Conservation (phyloP, 352 stramenopile genomes). For the Phytophthora pistaciae region DNA sequence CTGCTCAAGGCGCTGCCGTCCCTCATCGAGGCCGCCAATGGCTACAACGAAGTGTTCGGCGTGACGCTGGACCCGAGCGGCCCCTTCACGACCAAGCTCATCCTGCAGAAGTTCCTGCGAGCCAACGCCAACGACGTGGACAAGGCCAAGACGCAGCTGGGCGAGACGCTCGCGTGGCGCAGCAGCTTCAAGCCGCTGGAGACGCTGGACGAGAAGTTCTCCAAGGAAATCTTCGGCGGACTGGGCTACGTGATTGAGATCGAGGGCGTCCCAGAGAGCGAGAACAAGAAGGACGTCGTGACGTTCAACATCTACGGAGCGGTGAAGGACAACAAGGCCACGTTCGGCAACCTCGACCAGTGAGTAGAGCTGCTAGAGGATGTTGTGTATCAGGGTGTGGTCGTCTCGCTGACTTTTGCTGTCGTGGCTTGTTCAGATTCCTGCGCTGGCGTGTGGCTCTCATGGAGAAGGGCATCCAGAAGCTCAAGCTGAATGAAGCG, state of each 20-base stretch:
- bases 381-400: neutral
- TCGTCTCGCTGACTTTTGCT: conserved; percentile 10
- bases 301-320: conserved; percentile 44
- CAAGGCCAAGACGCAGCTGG: conserved; percentile 34
- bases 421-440: conserved; percentile 14
- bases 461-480: conserved; percentile 41
- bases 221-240: conserved; percentile 26
- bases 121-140: conserved; percentile 39
- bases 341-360: conserved; percentile 35
- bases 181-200: conserved; percentile 38
- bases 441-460: conserved; percentile 38
- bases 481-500: conserved; percentile 38
- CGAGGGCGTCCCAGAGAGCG: conserved; percentile 24
- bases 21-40: conserved; percentile 25
- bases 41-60: conserved; percentile 38
- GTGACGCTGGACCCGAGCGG: conserved; percentile 34
- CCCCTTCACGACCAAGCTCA: conserved; percentile 35
- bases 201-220: conserved; percentile 34
- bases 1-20: conserved; percentile 24
- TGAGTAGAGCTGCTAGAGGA: conserved; percentile 1
- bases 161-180: conserved; percentile 36
- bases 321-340: conserved; percentile 41
- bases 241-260: conserved; percentile 39
- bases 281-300: conserved; percentile 41
- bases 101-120: conserved; percentile 38